A percentile compares a stretch with the other conserved stretches of the same genome.
Conservation (phyloP, 192 early-diverging fungal species). For the Coemansia sp. region DNA sequence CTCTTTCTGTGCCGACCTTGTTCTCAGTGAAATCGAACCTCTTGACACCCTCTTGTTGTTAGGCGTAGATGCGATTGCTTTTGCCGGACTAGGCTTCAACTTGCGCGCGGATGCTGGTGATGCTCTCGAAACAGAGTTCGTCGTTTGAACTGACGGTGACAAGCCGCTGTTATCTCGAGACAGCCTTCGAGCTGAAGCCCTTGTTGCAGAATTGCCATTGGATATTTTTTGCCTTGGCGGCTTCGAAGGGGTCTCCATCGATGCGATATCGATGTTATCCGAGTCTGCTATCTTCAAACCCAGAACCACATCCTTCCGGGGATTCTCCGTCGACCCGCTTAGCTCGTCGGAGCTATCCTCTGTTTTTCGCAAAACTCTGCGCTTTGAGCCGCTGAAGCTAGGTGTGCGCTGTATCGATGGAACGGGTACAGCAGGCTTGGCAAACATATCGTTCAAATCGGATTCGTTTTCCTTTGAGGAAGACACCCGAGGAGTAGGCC, state of each 20-base stretch:
- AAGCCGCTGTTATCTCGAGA: neutral
- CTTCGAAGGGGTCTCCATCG: neutral
- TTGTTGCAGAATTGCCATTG: neutral
- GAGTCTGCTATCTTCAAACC: conserved; percentile 3
- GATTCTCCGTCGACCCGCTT: neutral
- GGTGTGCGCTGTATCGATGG: neutral
- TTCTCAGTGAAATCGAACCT: neutral
- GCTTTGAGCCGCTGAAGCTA: neutral
- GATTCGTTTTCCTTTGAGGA: neutral
- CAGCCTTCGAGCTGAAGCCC: neutral
- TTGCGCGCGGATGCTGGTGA: neutral
- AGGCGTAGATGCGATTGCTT: neutral
- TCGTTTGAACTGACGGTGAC: neutral
- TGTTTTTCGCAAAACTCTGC: neutral
- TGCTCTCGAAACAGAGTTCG: neutral
- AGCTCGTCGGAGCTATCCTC: conserved; percentile 38
- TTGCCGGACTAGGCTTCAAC: neutral
- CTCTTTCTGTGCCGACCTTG: neutral
- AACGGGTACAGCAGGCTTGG: neutral
- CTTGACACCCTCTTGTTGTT: neutral
- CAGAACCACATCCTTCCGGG: neutral
- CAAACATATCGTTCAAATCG: neutral
- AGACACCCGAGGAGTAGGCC: neutral
- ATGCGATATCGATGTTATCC: neutral
- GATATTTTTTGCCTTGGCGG: neutral